Evolutionary conservation across 306 rosid genomes (phyloP), one percentile per base, ranked within the genome.

Genomic region (Casuarina equisetifolia): DNA sequence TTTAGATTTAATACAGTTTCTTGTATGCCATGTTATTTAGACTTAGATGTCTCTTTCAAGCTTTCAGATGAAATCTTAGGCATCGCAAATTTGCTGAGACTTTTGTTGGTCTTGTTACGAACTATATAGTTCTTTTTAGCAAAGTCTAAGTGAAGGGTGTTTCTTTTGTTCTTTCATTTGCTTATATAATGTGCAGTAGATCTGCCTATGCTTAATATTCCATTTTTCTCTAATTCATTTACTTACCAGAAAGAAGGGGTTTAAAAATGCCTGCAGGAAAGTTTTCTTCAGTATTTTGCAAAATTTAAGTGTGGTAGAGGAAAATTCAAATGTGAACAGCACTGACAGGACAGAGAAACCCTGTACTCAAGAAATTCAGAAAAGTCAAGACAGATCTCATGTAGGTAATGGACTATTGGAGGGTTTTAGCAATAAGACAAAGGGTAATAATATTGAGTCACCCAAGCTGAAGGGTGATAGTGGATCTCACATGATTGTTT

Each of bases 271-370:
- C 76, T 32, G 59, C 80, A 91, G 94, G 84, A 77, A 79, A 77
- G 72, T 73, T 62, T 54, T 54, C 76, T 78, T 87, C 43, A 63
- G 70, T 72, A 69, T 79, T 83, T 80, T 84, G 75, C 87, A 52
- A 73, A 70, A 52, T 73, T 75, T 74, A 68, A 82, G 81, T 76
- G 53, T 69, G 70, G 79, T 49, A 19, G 73, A 78, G 71, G 72
- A 69, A 81, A 68, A 48, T 78, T 73, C 70, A 55, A 84, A 45
- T 72, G 77, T 69, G 72, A 75, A 70, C 74, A 76, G 59, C 74
- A 79, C 83, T 71, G 71, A 78, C 48, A 59, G 80, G 76, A 64
- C 43, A 53, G 83, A 74, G 71, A 38, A 10, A 36, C 76, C 49
- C 70, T 15, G 70, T 52, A 32, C 45, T 40, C 61, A 16, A 54